Conservation (phyloP, 768 basidiomycete genomes). For the Phaeolepiota aurea region DNA sequence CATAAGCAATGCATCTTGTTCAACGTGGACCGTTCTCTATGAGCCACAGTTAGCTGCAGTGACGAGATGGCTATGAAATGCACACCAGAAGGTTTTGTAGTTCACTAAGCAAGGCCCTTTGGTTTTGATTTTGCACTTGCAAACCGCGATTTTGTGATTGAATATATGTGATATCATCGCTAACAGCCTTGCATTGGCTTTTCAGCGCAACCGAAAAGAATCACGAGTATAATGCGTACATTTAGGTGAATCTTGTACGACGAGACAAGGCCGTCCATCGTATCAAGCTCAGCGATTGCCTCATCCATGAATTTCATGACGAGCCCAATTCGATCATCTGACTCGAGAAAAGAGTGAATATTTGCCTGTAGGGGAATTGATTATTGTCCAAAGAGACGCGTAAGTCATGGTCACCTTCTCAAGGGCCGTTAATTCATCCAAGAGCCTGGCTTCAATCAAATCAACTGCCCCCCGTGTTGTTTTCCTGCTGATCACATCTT, state of each 20-base stretch:
- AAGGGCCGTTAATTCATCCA: slow-evolving; percentile 86
- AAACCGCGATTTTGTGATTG: slow-evolving; percentile 95
- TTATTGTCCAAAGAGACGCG: not conserved
- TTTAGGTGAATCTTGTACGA: slow-evolving; percentile 97
- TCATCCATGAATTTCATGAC: slow-evolving; percentile 89
- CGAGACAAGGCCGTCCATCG: slow-evolving; percentile 81
- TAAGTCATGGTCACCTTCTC: slow-evolving; percentile 61
- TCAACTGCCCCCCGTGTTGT: slow-evolving; percentile 72
- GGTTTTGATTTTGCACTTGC: slow-evolving; percentile 96
- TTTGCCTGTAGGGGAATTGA: slow-evolving; percentile 60
- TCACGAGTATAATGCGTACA: slow-evolving; percentile 30
- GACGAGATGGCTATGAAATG: not conserved
- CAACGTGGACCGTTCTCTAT: slow-evolving; percentile 94
- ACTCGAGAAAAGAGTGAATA: slow-evolving; percentile 94
- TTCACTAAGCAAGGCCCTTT: slow-evolving; percentile 75
- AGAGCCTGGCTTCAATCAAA: slow-evolving; percentile 80
- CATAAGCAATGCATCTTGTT: slow-evolving; percentile 59
- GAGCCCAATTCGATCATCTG: slow-evolving; percentile 80
- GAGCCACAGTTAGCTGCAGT: not conserved
- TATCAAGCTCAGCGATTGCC: slow-evolving; percentile 81
- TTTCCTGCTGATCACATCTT: slow-evolving; percentile 61
- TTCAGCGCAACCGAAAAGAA: no score
- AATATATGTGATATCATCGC: slow-evolving; percentile 92
- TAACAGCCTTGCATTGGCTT: slow-evolving; percentile 66
- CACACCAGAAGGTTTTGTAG: slow-evolving; percentile 80